Evolutionary conservation across 768 basidiomycete genomes (phyloP).

Genomic region (Phlebiopsis flavidoalba): DNA sequence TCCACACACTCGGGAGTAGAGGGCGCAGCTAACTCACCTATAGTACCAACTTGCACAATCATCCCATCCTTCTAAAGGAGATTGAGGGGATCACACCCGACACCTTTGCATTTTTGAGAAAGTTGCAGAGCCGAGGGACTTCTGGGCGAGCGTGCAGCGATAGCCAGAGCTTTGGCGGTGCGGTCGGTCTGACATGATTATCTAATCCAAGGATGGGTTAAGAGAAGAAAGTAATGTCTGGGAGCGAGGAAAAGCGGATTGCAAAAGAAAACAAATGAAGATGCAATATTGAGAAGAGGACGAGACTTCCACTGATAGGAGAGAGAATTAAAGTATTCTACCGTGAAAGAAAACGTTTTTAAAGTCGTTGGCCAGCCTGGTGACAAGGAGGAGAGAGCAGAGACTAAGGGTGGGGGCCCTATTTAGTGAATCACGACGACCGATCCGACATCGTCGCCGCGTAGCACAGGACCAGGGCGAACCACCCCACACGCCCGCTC

Average conservation of each 20-base stretch:
- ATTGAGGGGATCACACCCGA: constrained; percentile 2
- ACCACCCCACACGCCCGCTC: not conserved
- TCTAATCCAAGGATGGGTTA: not conserved
- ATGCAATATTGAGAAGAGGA: not conserved
- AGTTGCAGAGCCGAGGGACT: constrained; percentile 5
- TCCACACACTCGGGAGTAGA: no score
- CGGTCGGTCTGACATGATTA: constrained; percentile 6
- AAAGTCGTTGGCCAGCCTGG: constrained; percentile 4
- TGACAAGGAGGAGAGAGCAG: not conserved
- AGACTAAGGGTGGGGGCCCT: not conserved
- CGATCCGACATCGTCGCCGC: not conserved
- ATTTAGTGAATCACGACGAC: constrained; percentile 1
- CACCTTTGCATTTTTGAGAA: not conserved
- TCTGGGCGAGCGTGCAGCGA: not conserved
- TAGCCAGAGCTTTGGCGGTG: not conserved
- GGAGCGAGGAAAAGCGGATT: not conserved
- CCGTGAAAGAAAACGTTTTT: not conserved
- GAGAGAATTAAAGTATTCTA: not conserved
- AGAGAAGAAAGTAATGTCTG: not conserved
- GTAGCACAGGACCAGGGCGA: not conserved
- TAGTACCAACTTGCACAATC: not conserved
- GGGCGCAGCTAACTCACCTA: not conserved
- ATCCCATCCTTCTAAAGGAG: constrained; percentile 1
- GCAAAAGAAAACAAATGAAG: not conserved
- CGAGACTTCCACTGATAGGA: not conserved